phyloP scores from a whole-genome alignment of 345 rosid genomes.

The Camelina laxa region DNA sequence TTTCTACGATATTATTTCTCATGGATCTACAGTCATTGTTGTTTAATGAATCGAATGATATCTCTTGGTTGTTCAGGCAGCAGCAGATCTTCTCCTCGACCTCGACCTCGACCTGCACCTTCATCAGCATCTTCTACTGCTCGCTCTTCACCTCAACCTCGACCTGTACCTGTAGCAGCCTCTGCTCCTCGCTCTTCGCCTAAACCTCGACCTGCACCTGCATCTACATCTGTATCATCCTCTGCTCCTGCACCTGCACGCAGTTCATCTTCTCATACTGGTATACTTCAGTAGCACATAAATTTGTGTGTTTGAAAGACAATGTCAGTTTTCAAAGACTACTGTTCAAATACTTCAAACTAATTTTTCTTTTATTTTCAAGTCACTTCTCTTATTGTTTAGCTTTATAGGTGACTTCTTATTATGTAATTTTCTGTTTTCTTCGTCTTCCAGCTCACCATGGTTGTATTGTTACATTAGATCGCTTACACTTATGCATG shows the following conservation, averaged over 20 bases:
- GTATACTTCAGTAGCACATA: conserved; percentile 5
- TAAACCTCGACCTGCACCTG: too few species aligned
- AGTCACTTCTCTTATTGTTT: background rate
- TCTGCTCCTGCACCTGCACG: background rate
- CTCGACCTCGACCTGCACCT: background rate
- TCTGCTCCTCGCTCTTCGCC: too few species aligned
- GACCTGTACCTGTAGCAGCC: too few species aligned
- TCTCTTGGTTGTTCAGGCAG: conserved; percentile 9
- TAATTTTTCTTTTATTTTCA: too few species aligned
- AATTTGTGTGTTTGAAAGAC: background rate
- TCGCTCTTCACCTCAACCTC: too few species aligned
- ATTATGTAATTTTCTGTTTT: background rate
- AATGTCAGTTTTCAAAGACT: background rate
- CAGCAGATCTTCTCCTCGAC: conserved; percentile 14
- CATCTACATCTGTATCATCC: too few species aligned
- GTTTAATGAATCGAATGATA: background rate
- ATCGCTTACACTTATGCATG: background rate
- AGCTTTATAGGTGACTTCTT: background rate
- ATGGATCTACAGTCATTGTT: background rate
- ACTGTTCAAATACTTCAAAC: too few species aligned
- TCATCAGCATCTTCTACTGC: too few species aligned
- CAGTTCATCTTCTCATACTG: conserved; percentile 10
- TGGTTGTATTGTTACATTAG: background rate
- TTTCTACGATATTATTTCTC: background rate
- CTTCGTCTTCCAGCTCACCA: too few species aligned